phyloP scores from a whole-genome alignment of 371 early-diverging fungal genomes.

The Mortierella sp. region DNA sequence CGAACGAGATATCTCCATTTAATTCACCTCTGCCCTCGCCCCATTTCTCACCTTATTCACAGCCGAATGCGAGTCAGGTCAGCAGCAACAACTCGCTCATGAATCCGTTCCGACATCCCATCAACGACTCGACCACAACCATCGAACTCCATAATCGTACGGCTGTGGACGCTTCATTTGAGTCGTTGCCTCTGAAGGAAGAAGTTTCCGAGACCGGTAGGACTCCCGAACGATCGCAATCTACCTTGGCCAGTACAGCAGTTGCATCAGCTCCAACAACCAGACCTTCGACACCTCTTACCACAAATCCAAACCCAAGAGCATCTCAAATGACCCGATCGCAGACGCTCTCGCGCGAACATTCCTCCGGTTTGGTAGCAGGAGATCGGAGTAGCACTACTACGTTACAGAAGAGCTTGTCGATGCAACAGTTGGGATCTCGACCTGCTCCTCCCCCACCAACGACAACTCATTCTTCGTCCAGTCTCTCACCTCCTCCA shows the following conservation, averaged over 20 bases:
- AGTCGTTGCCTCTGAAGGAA: not conserved
- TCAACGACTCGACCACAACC: slow-evolving; percentile 3
- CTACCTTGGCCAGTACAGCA: no score
- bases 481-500: slow-evolving; percentile 5
- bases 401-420: slow-evolving; percentile 17
- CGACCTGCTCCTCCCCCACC: slow-evolving; percentile 39
- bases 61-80: slow-evolving; percentile 25
- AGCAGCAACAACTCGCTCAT: slow-evolving; percentile 37
- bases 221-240: no score
- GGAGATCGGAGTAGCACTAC: not conserved
- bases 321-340: no score
- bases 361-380: not conserved
- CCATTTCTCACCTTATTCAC: slow-evolving; percentile 32
- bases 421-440: slow-evolving; percentile 30
- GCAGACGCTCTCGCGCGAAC: slow-evolving; percentile 6
- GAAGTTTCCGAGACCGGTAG: no score
- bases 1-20: slow-evolving; percentile 20
- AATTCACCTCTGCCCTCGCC: slow-evolving; percentile 22
- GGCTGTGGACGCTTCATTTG: not conserved
- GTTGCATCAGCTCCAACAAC: no score
- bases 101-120: slow-evolving; percentile 33
- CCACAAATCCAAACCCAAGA: no score
- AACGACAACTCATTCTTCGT: not conserved
- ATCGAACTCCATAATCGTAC: slow-evolving; percentile 22
- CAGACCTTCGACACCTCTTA: no score